Evolutionary conservation across 108 stramenopile species (phyloP).

Genomic region (Epithemia pelagica): DNA sequence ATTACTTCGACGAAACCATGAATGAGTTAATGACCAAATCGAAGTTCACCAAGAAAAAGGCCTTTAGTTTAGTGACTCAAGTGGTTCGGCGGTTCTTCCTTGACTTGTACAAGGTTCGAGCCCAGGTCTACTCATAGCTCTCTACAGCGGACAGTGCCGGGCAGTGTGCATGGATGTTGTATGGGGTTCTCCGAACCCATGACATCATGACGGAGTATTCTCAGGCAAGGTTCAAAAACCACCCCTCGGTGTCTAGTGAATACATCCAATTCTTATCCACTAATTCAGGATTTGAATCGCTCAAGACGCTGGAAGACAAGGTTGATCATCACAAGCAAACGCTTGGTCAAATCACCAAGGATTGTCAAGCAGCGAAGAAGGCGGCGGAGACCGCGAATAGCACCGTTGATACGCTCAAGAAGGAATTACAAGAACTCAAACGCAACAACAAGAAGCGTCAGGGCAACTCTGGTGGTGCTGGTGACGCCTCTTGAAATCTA

Average conservation of each 20-base stretch:
- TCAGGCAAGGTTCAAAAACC: background rate
- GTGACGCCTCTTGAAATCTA: no score
- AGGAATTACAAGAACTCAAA: no score
- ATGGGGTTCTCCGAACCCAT: background rate
- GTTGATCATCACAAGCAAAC: no score
- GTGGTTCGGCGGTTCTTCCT: background rate
- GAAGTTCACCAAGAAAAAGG: background rate
- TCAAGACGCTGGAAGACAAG: no score
- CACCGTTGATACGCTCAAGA: no score
- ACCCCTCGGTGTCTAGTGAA: background rate
- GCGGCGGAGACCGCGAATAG: background rate
- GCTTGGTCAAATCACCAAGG: no score
- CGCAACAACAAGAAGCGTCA: no score
- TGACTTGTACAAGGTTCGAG: background rate
- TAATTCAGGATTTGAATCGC: background rate
- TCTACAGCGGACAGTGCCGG: background rate
- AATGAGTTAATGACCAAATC: background rate
- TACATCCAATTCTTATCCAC: background rate
- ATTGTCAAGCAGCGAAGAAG: no score
- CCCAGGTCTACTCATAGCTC: background rate
- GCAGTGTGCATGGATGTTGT: background rate
- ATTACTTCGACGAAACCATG: background rate
- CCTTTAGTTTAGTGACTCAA: background rate
- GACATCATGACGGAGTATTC: background rate
- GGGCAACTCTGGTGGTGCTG: no score